Evolutionary conservation across 768 basidiomycete genomes (phyloP), one percentile per base, ranked within the genome.

Genomic region (Porphyrellus cyaneotinctus): DNA sequence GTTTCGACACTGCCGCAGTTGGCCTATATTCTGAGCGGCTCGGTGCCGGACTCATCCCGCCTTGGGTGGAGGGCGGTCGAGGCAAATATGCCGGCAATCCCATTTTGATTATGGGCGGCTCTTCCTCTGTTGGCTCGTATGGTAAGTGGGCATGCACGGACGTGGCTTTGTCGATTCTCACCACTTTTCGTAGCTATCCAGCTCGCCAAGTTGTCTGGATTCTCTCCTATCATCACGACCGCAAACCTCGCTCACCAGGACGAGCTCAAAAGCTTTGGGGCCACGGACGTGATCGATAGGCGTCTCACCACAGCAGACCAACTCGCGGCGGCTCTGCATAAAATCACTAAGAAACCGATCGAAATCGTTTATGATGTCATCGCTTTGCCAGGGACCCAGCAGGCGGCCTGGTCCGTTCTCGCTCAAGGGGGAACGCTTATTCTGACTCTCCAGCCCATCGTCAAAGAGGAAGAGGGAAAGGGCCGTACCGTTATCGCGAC

Each of bases 91-190:
- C 65, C 1, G 74, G 65, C 1, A 69, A 68, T 10, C 72, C 79
- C 1, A 71, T 80, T 17, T 56, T 82, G 43, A 69, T 81, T 50
- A 58, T 78, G 28, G 80, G 79, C n/a, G 79, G 79, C 6, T 63
- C 76, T 6, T 71, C 72, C 12, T 75, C 75, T 18, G 77, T 79
- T 0, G 79, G 79, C n/a, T 73, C 73, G 65, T 75, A 66, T 42
- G 70, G 78, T 75, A 54, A 53, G 69, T 60, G n/a, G 42, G 49
- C 24, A 22, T 4, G 26, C 9, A 28, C 26, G 26, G 2, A 6
- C 17, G 11, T 6, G 23, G 17, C 11, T 8, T 2, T 20, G 35
- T 56, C 33, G 13, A 36, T 15, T 20, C 51, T 64, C 24, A 56
- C 43, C 28, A 23, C 36, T 7, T 22, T 38, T 42, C 30, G 35